Evolutionary conservation across 2,329 filamentous ascomycete genomes (phyloP).

Genomic region (Alternaria burnsii): DNA sequence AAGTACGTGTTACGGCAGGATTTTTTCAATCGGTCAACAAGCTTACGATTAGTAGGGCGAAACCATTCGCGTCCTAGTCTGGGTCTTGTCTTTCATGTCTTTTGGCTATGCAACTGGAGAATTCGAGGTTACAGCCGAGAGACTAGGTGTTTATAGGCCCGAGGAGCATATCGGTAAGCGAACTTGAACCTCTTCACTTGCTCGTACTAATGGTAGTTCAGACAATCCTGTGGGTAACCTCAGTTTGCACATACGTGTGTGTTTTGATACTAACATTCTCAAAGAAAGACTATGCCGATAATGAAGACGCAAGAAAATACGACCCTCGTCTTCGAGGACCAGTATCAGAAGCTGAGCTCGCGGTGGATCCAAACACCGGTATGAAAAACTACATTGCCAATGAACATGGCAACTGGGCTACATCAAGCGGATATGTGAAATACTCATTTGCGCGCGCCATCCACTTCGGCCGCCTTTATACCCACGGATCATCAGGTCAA

Average conservation of each 20-base stretch:
- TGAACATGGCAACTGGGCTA: slow-evolving; percentile 86
- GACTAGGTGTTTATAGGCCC: slow-evolving; percentile 59
- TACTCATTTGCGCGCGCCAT: slow-evolving; percentile 59
- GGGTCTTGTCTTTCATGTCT: slow-evolving; percentile 64
- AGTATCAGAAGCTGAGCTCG: slow-evolving; percentile 62
- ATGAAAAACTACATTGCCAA: slow-evolving; percentile 99
- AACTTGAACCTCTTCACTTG: neutral
- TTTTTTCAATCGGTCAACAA: slow-evolving; percentile 8
- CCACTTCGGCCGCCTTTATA: slow-evolving; percentile 59
- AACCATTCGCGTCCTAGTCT: slow-evolving; percentile 63
- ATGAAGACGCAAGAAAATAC: slow-evolving; percentile 81
- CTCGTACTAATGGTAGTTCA: slow-evolving; percentile 8
- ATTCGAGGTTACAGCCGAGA: slow-evolving; percentile 64
- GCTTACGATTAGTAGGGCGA: slow-evolving; percentile 50
- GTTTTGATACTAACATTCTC: neutral
- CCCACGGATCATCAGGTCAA: slow-evolving; percentile 53
- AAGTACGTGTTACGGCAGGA: slow-evolving; percentile 29
- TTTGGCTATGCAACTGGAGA: slow-evolving; percentile 66
- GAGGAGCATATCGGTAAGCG: slow-evolving; percentile 58
- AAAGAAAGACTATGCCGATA: slow-evolving; percentile 62
- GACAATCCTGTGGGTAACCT: slow-evolving; percentile 37
- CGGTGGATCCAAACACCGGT: slow-evolving; percentile 56
- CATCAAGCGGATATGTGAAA: slow-evolving; percentile 80
- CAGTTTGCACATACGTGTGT: slow-evolving; percentile 1
- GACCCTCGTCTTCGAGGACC: slow-evolving; percentile 84